Base-by-base conservation (phyloP, 2,329 filamentous ascomycete genomes). In the Calonectria fujianensis region DNA sequence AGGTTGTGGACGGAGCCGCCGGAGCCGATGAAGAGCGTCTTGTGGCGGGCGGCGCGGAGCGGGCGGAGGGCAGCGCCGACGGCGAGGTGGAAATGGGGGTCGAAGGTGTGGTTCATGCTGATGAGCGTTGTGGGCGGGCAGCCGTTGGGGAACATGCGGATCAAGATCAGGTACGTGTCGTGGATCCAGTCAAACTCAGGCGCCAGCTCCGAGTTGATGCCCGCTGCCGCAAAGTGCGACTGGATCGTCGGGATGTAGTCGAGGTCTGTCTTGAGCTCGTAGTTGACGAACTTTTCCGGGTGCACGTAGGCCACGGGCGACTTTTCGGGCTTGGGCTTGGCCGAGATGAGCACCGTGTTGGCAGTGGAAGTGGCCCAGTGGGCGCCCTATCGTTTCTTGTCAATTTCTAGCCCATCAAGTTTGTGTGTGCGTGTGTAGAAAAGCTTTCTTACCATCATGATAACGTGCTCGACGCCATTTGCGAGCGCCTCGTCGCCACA, bases 1-100 rank as follows among this genome's bases (percentile, higher is more conserved):
- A 94, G 87, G 77, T 94, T 94, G 83, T 94, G 93, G 0, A 94
- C 93, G 0, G 92, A 90, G 45, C 93, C 93, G 20, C 93, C 87
- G 3, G 84, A 87, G 11, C 90, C 90, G 71, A 92, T 88, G 67
- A 94, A 83, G 1, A 94, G 87, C n/a, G 67, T 73, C 39, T 48
- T 54, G n/a, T 57, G 37, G 65, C 65, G 64, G n/a, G 35, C 31
- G 48, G 57, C 71, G 48, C 71, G 71, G 48, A 73, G 66, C 35
- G 72, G 72, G 0, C 79, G 77, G 0, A 81, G 73, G 0, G 78
- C 76, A 4, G 74, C 51, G 39, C 79, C 79, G 52, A 81, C 76
- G 13, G 68, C 66, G 57, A 80, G 57, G 11, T 81, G 79, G 61
- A 78, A 81, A n/a, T 81, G 79, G 0, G 79, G 78, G 9, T 81